Evolutionary conservation across 768 basidiomycete species (phyloP), one percentile per base, ranked within the genome.

Genomic region (Rossbeevera mucosa): DNA sequence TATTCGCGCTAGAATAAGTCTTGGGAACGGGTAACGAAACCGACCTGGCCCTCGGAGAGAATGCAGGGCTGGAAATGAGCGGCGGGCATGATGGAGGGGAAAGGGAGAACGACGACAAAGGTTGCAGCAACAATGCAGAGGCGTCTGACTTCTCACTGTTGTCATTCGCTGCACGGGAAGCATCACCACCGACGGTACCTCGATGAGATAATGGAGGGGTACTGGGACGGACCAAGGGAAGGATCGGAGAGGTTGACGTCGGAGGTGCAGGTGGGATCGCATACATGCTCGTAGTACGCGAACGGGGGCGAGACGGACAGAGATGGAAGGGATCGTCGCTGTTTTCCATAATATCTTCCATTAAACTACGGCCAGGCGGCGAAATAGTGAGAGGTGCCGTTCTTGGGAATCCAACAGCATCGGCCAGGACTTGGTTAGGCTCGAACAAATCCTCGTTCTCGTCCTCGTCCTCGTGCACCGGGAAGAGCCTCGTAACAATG

Each of bases 381-480:
- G 53, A 38, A 44, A 51, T 44, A 21, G 29, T 2, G 8, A 21
- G 26, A 44, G 48, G 50, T 1, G 51, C 52, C 6, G 30, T 36
- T 30, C 56, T 59, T 4, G 64, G 67, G 40, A 67, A 69, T 47
- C 55, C 59, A 42, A 70, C 44, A 8, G 53, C 55, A 47, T 31
- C 47, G 18, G 4, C 50, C 33, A 18, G n/a, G 36, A 18, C 36
- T 6, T 54, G 43, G 22, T 36, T 45, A 21, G 54, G 25, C 25
- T 64, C 56, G 26, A 63, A 65, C 50, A 71, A 71, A 50, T 76
- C 76, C 8, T 71, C 69, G 24, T 41, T 47, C 29, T 29, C 29
- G 28, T 28, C 11, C 38, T 69, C 65, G 20, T 67, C 67, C 56
- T 69, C 69, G 40, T 50, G 55, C 18, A 71, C 65, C 2, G 67